Conservation (phyloP, 768 basidiomycete species). For the Panus rudis region DNA sequence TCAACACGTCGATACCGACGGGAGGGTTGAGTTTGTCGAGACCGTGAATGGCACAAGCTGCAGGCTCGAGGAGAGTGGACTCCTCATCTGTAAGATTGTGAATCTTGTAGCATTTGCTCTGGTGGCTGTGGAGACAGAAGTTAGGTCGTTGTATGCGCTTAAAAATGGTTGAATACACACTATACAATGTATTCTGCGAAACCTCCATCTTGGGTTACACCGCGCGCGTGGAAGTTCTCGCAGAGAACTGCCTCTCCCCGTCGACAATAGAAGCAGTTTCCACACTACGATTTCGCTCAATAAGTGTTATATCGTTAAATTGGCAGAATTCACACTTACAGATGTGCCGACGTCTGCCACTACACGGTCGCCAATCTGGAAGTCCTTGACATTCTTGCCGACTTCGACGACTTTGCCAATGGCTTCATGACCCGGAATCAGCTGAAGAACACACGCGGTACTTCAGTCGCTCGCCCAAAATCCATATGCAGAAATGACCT, state of each 20-base stretch:
- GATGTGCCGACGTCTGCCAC: constrained; percentile 76
- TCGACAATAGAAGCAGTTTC: constrained; percentile 81
- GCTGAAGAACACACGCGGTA: constrained; percentile 27
- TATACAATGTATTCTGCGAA: constrained; percentile 87
- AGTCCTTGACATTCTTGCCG: constrained; percentile 76
- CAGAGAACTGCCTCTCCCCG: constrained; percentile 78
- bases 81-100: constrained; percentile 84
- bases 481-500: constrained; percentile 14
- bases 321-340: constrained; percentile 33
- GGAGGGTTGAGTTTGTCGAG: constrained; percentile 81
- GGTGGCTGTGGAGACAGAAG: constrained; percentile 32
- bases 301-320: neutral
- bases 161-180: constrained; percentile 35
- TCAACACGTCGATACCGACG: constrained; percentile 77
- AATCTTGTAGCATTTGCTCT: constrained; percentile 81
- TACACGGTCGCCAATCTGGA: constrained; percentile 71
- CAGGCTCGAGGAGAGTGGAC: constrained; percentile 82
- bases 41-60: constrained; percentile 87
- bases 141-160: neutral
- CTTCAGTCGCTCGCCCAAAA: neutral
- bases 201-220: constrained; percentile 76
- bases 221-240: constrained; percentile 76
- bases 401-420: constrained; percentile 68
- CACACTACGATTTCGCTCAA: constrained; percentile 45
- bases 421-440: constrained; percentile 71